Evolutionary conservation across 192 early-diverging fungal species (phyloP), one percentile per base, ranked within the genome.

Genomic region (Podila clonocystis): DNA sequence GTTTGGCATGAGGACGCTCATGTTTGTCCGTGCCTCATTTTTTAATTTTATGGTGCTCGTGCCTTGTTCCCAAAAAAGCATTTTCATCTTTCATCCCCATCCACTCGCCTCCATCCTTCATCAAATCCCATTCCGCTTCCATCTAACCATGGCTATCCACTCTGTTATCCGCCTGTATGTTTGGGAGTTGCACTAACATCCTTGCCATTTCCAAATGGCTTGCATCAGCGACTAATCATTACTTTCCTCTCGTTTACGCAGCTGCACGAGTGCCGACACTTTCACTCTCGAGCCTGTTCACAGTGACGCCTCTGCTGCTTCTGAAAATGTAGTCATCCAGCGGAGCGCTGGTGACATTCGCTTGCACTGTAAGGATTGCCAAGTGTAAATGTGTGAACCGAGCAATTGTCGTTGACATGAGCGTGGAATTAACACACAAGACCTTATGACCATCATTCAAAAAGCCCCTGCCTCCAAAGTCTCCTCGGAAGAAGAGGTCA

Each of bases 271-370:
- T 31, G 72, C 82, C 36, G 85, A 90, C 22, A 78, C 84, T 2
- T 91, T 87, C 70, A 87, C 86, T 26, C 82, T 93, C 58, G 88
- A 89, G 57, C 91, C 93, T 9, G 63, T 78, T 19, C 85, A 73
- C 62, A 60, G 73, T 24, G 83, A 90, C 66, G 82, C 90, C 11
- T 73, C 74, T 19, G 74, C 75, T 36, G 73, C 82, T 26, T 73
- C 88, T 60, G 85, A 91, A 34, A 87, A 87, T 30, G 72, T 95
- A 7, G 85, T 90, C 49, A 87, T 95, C 49, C 45, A 90, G 20
- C 84, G 94, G 26, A 79, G 83, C 50, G 82, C 74, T 31, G 83
- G 86, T 12, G 49, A 57, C 5, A 66, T 91, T 36, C 70, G 65
- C 28, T 82, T 91, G 67, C 88, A 92, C 73, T 85, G 84, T 89